phyloP scores from a whole-genome alignment of 2,329 filamentous ascomycete genomes.

The Westerdykella sp. region DNA sequence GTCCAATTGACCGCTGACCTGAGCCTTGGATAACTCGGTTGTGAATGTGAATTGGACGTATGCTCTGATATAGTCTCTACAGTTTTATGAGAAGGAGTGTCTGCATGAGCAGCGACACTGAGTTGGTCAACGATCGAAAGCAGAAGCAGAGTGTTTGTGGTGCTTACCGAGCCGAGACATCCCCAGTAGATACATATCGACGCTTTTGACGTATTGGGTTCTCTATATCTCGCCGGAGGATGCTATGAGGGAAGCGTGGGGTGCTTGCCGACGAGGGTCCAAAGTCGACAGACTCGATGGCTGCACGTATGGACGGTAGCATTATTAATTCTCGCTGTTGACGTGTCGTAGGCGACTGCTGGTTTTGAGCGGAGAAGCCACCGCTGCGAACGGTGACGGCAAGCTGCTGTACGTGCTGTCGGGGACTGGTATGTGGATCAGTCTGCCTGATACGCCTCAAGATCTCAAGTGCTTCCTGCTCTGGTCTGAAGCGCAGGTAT shows the following conservation, averaged over 20 bases:
- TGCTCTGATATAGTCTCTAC: neutral
- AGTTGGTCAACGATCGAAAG: no score
- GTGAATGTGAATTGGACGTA: neutral
- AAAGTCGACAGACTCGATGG: slow-evolving; percentile 17
- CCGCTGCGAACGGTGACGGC: slow-evolving; percentile 21
- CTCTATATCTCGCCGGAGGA: slow-evolving; percentile 13
- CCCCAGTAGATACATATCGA: slow-evolving; percentile 18
- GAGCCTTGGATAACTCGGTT: slow-evolving; percentile 15
- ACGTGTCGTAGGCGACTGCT: neutral
- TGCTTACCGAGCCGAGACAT: slow-evolving; percentile 25
- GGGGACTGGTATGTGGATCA: slow-evolving; percentile 11
- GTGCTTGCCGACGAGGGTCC: slow-evolving; percentile 6
- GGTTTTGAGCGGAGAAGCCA: slow-evolving; percentile 9
- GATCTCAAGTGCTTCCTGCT: slow-evolving; percentile 26
- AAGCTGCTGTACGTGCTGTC: slow-evolving; percentile 23
- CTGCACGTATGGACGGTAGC: slow-evolving; percentile 25
- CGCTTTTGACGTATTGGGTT: slow-evolving; percentile 21
- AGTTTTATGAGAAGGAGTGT: no score
- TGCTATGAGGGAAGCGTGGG: slow-evolving; percentile 12
- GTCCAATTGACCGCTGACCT: slow-evolving; percentile 19
- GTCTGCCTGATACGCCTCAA: slow-evolving; percentile 21
- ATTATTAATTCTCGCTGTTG: slow-evolving; percentile 13
- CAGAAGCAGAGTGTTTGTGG: neutral
- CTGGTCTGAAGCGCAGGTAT: slow-evolving; percentile 22
- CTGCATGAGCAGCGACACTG: no score